These are phyloP conservation scores for Pichia nanzhaoensis DNA, from an alignment of 805 yeast genomes.

Conservation along the genomic window DNA sequence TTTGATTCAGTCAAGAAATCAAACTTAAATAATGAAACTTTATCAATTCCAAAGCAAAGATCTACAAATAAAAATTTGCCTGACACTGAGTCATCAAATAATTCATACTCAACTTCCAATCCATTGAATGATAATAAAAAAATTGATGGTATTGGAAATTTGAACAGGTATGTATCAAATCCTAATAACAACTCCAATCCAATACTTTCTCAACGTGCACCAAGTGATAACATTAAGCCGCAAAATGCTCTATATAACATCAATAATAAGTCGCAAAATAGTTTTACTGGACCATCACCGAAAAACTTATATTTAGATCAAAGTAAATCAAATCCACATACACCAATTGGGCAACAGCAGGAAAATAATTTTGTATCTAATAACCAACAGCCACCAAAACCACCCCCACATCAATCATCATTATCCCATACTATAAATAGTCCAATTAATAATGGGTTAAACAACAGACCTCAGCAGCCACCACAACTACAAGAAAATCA, in stretches of 20 bases:
- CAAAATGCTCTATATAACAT: conserved; percentile 18
- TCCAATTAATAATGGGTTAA: conserved; percentile 8
- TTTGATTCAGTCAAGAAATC: too few species aligned
- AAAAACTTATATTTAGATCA: not conserved
- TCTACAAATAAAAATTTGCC: not conserved
- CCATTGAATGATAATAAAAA: not conserved
- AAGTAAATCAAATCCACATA: conserved; percentile 6
- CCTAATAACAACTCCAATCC: not conserved
- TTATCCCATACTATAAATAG: not conserved
- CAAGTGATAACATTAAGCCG: conserved; percentile 21
- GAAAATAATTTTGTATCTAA: conserved; percentile 5
- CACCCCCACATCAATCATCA: conserved; percentile 8
- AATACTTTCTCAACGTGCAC: conserved; percentile 17
- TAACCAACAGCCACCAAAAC: conserved; percentile 3
- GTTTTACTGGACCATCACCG: conserved; percentile 1
- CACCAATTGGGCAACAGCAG: conserved; percentile 13
- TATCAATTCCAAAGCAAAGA: conserved; percentile 19
- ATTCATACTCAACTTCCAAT: not conserved
- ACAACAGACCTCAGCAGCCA: not conserved
- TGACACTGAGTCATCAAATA: not conserved
- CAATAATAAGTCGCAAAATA: not conserved
- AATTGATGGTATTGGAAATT: not conserved
- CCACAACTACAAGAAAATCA: conserved; percentile 5
- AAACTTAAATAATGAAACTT: not conserved
- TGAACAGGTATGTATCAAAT: conserved; percentile 1